phyloP scores from a whole-genome alignment of 2,329 filamentous ascomycete genomes.

The Sporothrix brunneoviolacea region DNA sequence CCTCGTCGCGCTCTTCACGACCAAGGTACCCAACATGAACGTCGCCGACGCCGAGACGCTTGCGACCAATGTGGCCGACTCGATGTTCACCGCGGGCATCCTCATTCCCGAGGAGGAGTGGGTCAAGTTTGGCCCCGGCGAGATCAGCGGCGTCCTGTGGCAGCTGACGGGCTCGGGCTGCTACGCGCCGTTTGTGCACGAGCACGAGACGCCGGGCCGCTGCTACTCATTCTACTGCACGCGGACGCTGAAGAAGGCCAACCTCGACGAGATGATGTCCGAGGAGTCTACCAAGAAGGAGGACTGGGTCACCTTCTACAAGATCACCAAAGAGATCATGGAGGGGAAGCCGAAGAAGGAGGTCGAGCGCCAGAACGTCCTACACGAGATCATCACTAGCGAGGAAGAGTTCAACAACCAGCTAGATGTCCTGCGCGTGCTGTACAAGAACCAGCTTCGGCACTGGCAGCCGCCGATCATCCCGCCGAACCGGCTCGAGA shows the following conservation, averaged over 20 bases:
- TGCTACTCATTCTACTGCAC: conserved; percentile 96
- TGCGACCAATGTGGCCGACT: conserved; percentile 66
- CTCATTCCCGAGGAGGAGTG: conserved; percentile 90
- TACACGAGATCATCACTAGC: conserved; percentile 91
- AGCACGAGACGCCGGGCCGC: conserved; percentile 60
- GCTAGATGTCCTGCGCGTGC: conserved; percentile 72
- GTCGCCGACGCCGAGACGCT: conserved; percentile 91
- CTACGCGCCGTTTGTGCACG: conserved; percentile 79
- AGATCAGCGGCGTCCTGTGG: conserved; percentile 83
- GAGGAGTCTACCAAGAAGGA: conserved; percentile 63
- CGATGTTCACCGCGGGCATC: conserved; percentile 73
- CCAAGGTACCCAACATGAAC: conserved; percentile 97
- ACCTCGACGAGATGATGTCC: conserved; percentile 66
- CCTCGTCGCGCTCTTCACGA: conserved; percentile 79
- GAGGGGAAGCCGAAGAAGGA: conserved; percentile 75
- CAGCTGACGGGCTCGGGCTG: conserved; percentile 89
- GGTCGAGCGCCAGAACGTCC: conserved; percentile 82
- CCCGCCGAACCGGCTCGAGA: conserved; percentile 65
- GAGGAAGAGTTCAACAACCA: conserved; percentile 89
- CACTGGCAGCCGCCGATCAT: conserved; percentile 74
- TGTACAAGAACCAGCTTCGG: conserved; percentile 78
- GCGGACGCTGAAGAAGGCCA: conserved; percentile 88
- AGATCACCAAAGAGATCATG: conserved; percentile 68
- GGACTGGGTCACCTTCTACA: conserved; percentile 88
- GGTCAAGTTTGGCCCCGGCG: conserved; percentile 81